These are phyloP conservation scores for Populus ilicifolia DNA, from an alignment of 345 rosid genomes.

Conservation along the genomic window DNA sequence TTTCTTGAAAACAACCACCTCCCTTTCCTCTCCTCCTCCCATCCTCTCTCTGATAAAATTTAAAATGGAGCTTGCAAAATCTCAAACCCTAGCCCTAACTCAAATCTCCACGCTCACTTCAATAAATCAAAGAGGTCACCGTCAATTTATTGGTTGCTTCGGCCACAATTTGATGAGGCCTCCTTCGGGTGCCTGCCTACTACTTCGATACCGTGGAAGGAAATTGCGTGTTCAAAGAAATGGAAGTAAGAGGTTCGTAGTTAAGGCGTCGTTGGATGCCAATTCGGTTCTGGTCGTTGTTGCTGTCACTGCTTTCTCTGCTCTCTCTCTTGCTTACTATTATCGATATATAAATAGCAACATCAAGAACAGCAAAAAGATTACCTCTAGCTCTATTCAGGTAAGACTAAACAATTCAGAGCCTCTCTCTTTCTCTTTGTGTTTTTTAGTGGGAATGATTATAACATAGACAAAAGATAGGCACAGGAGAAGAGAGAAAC, in stretches of 20 bases:
- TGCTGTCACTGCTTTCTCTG: slow-evolving; percentile 59
- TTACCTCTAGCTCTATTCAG: slow-evolving; percentile 18
- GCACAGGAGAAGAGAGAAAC: too few species aligned
- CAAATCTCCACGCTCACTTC: slow-evolving; percentile 18
- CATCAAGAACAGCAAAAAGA: slow-evolving; percentile 22
- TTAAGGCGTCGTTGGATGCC: slow-evolving; percentile 50
- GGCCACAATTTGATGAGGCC: slow-evolving; percentile 39
- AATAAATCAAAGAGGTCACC: slow-evolving; percentile 28
- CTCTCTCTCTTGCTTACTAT: slow-evolving; percentile 50
- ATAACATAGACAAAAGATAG: too few species aligned
- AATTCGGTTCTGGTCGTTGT: slow-evolving; percentile 45
- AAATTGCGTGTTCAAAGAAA: slow-evolving; percentile 14
- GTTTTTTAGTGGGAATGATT: neutral
- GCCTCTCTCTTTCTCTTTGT: neutral
- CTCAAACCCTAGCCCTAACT: neutral
- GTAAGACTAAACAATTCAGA: slow-evolving; percentile 16
- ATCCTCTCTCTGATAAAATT: slow-evolving; percentile 8
- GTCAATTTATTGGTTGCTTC: slow-evolving; percentile 52
- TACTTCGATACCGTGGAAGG: slow-evolving; percentile 27
- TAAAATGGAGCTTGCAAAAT: slow-evolving; percentile 11
- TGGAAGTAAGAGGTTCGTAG: slow-evolving; percentile 37
- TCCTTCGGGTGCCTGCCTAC: slow-evolving; percentile 21
- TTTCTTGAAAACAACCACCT: slow-evolving; percentile 7
- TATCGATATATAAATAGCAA: slow-evolving; percentile 16
- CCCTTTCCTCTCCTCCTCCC: slow-evolving; percentile 16